A percentile compares a stretch with the other conserved stretches of the same genome.
These are phyloP conservation scores for Tricholoma matsutake DNA, from an alignment of 768 basidiomycete genomes.

Conservation along the genomic window DNA sequence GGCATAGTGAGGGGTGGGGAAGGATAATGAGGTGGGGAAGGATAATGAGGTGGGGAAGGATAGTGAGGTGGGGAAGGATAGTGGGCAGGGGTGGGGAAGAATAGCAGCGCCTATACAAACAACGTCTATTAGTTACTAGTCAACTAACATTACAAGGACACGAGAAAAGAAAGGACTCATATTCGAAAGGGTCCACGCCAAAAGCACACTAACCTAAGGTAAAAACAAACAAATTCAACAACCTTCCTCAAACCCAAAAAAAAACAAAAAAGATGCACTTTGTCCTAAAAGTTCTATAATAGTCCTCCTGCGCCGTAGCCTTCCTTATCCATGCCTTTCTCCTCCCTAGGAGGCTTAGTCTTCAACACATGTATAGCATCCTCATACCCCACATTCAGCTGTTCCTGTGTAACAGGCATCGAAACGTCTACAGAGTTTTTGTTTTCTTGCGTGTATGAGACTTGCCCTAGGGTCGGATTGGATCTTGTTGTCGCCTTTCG, in stretches of 20 bases:
- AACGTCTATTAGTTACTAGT: too few relatives aligned
- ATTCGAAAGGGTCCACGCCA: background rate
- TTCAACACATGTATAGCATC: constrained; percentile 83
- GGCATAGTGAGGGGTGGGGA: too few relatives aligned
- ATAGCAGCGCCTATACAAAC: constrained; percentile 48
- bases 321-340: constrained; percentile 59
- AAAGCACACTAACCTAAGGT: background rate
- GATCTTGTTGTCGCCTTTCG: constrained; percentile 90
- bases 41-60: constrained; percentile 61
- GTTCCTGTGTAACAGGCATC: constrained; percentile 83
- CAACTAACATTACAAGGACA: too few relatives aligned
- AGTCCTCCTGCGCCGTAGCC: constrained; percentile 74
- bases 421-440: constrained; percentile 85
- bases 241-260: too few relatives aligned
- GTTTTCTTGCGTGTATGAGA: constrained; percentile 18
- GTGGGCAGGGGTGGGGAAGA: too few relatives aligned
- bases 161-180: background rate
- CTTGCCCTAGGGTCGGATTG: constrained; percentile 73
- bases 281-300: constrained; percentile 86
- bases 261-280: too few relatives aligned
- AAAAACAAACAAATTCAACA: constrained; percentile 14
- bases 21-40: background rate
- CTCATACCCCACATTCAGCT: constrained; percentile 87
- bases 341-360: constrained; percentile 73
- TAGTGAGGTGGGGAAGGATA: too few relatives aligned